Evolutionary conservation across 2,329 filamentous ascomycete species (phyloP), one percentile per base, ranked within the genome.

Genomic region (Aspergillus japonicus): DNA sequence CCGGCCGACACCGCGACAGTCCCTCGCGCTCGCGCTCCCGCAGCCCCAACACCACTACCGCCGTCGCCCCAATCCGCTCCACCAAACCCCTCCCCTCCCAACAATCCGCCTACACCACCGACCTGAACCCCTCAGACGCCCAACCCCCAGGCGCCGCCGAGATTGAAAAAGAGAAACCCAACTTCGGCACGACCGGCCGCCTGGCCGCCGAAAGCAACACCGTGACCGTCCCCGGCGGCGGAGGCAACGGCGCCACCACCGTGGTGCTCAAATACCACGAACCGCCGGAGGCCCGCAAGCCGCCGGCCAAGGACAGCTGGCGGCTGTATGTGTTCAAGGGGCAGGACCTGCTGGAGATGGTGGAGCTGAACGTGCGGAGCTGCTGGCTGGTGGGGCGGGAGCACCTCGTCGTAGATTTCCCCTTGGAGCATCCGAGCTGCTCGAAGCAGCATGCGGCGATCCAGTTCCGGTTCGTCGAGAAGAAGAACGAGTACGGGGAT

Each of bases 371-470:
- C 59, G 78, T 82, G 58, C 87, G 91, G 61, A 96, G 89, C 70
- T 96, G 92, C 78, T 99, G 95, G 95, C 80, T 99, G 24, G 80
- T 97, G 8, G 95, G 95, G 0, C 84, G 93, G 50, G 93, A 97
- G 68, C 75, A 84, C 56, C 80, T 88, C 5, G 89, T 99, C 3
- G 92, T 91, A 2, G 95, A 99, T 73, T 81, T 96, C 59, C 80
- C 86, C 2, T 85, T 96, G 7, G 92, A 96, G 71, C 94, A 99
- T 72, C 92, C 93, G 0, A 97, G 92, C 75, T 87, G 92, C 70
- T 96, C 92, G 74, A 96, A 96, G 76, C 95, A 99, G 77, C 95
- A 99, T 75, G 94, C 94, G 0, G 95, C 93, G 8, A 85, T 99
- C 48, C 95, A 99, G 73, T 99, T 99, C 71, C 87, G 95, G 42